Evolutionary conservation across 2,329 filamentous ascomycete genomes (phyloP).

Genomic region (Alternaria gaisen): DNA sequence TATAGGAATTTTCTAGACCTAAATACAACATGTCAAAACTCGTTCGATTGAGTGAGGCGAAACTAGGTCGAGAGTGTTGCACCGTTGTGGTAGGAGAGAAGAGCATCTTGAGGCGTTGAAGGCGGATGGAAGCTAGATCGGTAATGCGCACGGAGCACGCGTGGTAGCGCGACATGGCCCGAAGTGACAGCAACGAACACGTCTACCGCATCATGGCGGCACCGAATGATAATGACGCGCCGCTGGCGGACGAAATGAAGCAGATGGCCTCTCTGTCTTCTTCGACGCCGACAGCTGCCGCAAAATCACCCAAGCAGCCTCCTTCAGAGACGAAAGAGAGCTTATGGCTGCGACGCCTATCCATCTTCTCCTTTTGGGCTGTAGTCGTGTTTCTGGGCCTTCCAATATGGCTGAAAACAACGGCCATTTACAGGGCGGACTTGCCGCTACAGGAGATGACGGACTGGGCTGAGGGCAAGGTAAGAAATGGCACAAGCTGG

Average conservation of each 20-base stretch:
- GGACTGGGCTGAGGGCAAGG: slow-evolving; percentile 89
- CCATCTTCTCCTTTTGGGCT: slow-evolving; percentile 90
- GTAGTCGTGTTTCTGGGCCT: slow-evolving; percentile 84
- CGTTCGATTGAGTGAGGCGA: too few relatives aligned
- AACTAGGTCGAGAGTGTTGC: too few relatives aligned
- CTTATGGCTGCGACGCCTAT: slow-evolving; percentile 72
- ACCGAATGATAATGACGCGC: slow-evolving; percentile 31
- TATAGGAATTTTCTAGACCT: too few relatives aligned
- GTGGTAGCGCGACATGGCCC: slow-evolving; percentile 15
- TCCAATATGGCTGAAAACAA: slow-evolving; percentile 96
- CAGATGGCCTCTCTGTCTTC: slow-evolving; percentile 6
- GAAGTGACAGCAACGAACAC: slow-evolving; percentile 26
- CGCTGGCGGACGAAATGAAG: slow-evolving; percentile 22
- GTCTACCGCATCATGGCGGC: slow-evolving; percentile 41
- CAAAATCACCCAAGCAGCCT: slow-evolving; percentile 53
- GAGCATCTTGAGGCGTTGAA: too few relatives aligned
- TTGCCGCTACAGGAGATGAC: slow-evolving; percentile 87
- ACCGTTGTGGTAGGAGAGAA: too few relatives aligned
- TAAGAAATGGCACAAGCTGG: slow-evolving; percentile 48
- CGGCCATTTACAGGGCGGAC: slow-evolving; percentile 85
- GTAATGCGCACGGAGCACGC: slow-evolving; percentile 17
- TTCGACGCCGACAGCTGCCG: slow-evolving; percentile 4
- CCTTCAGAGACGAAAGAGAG: slow-evolving; percentile 79
- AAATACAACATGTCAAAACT: too few relatives aligned
- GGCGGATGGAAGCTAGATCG: background rate